Evolutionary conservation across 2,329 filamentous ascomycete species (phyloP).

Genomic region (Mollisia scopiformis): DNA sequence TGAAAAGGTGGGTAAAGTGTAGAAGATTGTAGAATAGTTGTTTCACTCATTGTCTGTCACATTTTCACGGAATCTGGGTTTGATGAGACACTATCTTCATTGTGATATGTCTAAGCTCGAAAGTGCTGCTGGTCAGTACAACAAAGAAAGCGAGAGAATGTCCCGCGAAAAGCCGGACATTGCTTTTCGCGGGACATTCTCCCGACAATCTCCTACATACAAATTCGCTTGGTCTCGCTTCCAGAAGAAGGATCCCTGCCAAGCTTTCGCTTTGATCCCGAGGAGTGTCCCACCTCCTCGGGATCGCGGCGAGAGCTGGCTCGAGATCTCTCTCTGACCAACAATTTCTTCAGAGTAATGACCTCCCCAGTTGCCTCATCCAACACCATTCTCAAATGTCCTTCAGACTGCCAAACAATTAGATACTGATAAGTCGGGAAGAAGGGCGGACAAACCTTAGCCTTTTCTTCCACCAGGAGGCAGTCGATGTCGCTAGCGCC

Average conservation of each 20-base stretch:
- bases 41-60: background rate
- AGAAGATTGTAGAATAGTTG: background rate
- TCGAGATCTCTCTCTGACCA: conserved; percentile 27
- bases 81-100: background rate
- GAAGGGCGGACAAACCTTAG: conserved; percentile 16
- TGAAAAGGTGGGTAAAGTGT: background rate
- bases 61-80: background rate
- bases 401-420: conserved; percentile 8
- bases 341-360: conserved; percentile 62
- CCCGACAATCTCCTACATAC: background rate
- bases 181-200: conserved; percentile 15
- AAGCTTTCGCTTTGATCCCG: background rate
- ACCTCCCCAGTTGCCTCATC: conserved; percentile 63
- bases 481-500: conserved; percentile 17
- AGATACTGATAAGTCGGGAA: background rate
- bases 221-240: background rate
- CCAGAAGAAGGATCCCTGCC: background rate
- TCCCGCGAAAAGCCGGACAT: background rate
- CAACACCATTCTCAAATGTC: conserved; percentile 37
- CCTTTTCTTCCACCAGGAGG: conserved; percentile 20
- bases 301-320: background rate
- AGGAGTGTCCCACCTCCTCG: background rate
- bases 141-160: background rate
- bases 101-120: background rate
- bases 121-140: background rate